A percentile compares a stretch with the other conserved stretches of the same genome.
Evolutionary conservation across 2,329 filamentous ascomycete genomes (phyloP).

Genomic region (Chrysosporium queenslandicum): DNA sequence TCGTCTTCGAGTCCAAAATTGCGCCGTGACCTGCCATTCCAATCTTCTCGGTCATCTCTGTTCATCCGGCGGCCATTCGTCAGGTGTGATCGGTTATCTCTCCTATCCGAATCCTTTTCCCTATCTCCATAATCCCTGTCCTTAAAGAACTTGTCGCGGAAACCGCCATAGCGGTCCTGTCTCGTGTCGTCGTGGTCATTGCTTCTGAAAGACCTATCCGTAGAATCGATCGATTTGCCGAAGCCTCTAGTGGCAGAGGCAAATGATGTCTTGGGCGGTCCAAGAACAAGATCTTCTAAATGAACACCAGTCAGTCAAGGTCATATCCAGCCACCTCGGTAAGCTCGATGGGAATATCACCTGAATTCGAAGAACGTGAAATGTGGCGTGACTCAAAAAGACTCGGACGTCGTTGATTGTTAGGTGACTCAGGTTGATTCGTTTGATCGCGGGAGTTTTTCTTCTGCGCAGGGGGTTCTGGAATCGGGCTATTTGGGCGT

Average conservation of each 20-base stretch:
- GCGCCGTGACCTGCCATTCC: conserved; percentile 33
- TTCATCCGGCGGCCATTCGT: conserved; percentile 29
- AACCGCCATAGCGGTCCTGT: conserved; percentile 51
- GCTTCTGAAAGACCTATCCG: conserved; percentile 37
- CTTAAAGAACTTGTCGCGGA: conserved; percentile 43
- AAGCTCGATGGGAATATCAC: conserved; percentile 24
- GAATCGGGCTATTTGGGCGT: conserved; percentile 29
- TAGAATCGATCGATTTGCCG: conserved; percentile 39
- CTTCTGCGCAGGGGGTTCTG: conserved; percentile 34
- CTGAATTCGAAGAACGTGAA: conserved; percentile 41
- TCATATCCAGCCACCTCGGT: not conserved
- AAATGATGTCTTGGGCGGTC: conserved; percentile 73
- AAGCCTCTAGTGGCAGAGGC: conserved; percentile 58
- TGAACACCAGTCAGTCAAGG: conserved; percentile 23
- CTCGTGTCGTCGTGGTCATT: conserved; percentile 48
- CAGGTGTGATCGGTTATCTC: conserved; percentile 28
- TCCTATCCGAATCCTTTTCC: conserved; percentile 27
- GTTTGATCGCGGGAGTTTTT: conserved; percentile 28
- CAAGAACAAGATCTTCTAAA: conserved; percentile 70
- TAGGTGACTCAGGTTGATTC: conserved; percentile 27
- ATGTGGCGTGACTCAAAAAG: conserved; percentile 37
- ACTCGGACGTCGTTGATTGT: conserved; percentile 29
- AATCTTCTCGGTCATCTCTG: conserved; percentile 33
- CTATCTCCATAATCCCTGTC: conserved; percentile 22
- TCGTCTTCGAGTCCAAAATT: conserved; percentile 34